Percentiles rank a stretch among this genome's conserved stretches.
phyloP scores from a whole-genome alignment of 2,329 filamentous ascomycete species.

The Metarhizium anisopliae region DNA sequence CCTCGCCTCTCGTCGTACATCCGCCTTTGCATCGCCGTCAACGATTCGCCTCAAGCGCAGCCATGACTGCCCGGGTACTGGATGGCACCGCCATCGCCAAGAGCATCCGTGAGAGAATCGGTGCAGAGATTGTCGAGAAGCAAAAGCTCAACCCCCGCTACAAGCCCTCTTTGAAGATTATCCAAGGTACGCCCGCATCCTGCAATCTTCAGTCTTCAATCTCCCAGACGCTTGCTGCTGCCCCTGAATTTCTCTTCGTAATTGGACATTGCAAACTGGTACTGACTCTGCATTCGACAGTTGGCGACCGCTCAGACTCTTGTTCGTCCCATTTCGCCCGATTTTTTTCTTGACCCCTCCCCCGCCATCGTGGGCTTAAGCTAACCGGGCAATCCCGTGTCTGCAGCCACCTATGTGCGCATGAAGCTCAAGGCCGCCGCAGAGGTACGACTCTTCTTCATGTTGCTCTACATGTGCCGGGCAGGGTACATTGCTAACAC shows the following conservation, averaged over 20 bases:
- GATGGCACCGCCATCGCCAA: conserved; percentile 95
- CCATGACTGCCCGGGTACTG: conserved; percentile 84
- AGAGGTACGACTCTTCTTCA: conserved; percentile 50
- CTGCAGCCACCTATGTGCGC: conserved; percentile 85
- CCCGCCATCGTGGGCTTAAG: conserved; percentile 1
- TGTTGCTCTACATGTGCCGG: background rate
- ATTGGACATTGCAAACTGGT: conserved; percentile 1
- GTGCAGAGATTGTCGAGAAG: conserved; percentile 68
- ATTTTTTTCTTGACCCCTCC: conserved; percentile 5
- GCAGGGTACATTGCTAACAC: background rate
- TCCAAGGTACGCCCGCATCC: conserved; percentile 60
- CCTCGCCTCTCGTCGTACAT: background rate
- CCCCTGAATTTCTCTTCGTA: conserved; percentile 3
- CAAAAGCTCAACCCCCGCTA: conserved; percentile 81
- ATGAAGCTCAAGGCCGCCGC: conserved; percentile 98
- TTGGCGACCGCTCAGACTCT: conserved; percentile 88
- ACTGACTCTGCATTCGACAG: conserved; percentile 35
- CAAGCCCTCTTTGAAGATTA: conserved; percentile 83
- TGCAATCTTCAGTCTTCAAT: background rate
- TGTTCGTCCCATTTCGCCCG: conserved; percentile 37
- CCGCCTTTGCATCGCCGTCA: conserved; percentile 10
- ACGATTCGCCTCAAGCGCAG: conserved; percentile 39
- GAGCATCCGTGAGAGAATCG: conserved; percentile 75
- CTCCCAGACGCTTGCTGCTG: too few relatives aligned
- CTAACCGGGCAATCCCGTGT: conserved; percentile 16